Base-by-base conservation (phyloP, 495 filamentous ascomycete genomes). In the Penicillium herquei region DNA sequence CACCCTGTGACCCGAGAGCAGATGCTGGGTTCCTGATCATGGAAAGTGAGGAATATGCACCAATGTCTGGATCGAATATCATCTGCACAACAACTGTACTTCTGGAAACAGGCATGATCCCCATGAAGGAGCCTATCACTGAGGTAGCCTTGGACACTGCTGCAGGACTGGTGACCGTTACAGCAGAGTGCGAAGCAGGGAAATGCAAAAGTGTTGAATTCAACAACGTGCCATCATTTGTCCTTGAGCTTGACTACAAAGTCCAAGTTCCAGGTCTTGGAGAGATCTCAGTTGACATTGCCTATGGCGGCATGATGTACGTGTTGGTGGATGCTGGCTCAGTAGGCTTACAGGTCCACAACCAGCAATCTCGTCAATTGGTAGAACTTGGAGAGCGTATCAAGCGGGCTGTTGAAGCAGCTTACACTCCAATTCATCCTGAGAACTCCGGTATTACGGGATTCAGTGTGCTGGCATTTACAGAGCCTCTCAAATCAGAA, bases 1-100 rank as follows among this genome's bases (percentile, higher is more conserved):
- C 71, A 1, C 66, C 70, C 6, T 72, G 68, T 40, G 59, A 71
- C 40, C 68, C 68, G 7, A 52, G 51, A 11, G 71, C 71, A 7
- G 68, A 72, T 57, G 66, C 64, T 7, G 71, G 71, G 0, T 72
- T 74, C 55, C 17, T 74, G 40, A 73, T 73, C 49, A 71, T 74
- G 67, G 71, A 74, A 48, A 70, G 66, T 54, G 65, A 74, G 16
- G 70, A 74, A 39, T 72, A 71, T 37, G 55, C 68, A 3, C 65
- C 70, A 10, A 74, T 74, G 71, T 72, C 70, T 4, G 71, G 71
- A 4, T 62, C 61, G 2, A 74, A 74, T 30, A 69, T 58, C 9
- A 74, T 74, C 45, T 68, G 61, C 39, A 71, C 68, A 2, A 55
- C 66, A 17, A 73, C 71, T 0, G 70, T 70, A 13, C 54, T 74